phyloP scores from a whole-genome alignment of 83 land plant genomes.

The Picea mariana region DNA sequence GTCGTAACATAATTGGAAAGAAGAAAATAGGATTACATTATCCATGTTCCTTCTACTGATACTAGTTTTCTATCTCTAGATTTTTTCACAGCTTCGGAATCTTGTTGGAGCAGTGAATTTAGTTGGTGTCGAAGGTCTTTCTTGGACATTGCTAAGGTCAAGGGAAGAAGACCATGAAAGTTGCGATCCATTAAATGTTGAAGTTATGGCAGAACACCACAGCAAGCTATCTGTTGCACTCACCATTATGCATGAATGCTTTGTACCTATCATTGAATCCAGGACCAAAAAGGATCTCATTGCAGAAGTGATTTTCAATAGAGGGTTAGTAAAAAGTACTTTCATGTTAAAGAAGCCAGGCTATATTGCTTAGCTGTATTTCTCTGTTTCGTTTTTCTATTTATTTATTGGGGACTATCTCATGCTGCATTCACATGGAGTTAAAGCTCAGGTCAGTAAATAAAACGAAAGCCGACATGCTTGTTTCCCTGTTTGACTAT shows the following conservation, averaged over 20 bases:
- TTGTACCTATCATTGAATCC: slow-evolving; percentile 71
- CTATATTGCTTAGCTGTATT: too few species aligned
- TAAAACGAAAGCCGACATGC: too few species aligned
- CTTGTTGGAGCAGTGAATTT: slow-evolving; percentile 53
- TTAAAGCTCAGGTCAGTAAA: too few species aligned
- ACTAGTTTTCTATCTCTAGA: slow-evolving; percentile 22
- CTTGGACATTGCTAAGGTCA: slow-evolving; percentile 71
- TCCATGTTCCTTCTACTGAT: neutral
- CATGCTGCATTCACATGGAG: too few species aligned
- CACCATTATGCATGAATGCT: slow-evolving; percentile 80
- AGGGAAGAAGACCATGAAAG: slow-evolving; percentile 15
- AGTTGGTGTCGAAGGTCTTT: slow-evolving; percentile 38
- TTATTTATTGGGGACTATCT: too few species aligned
- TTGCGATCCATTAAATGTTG: slow-evolving; percentile 16
- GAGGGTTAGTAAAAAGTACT: too few species aligned
- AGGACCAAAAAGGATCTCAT: slow-evolving; percentile 58
- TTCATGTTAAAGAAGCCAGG: too few species aligned
- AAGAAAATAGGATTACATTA: neutral
- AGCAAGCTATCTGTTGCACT: slow-evolving; percentile 70
- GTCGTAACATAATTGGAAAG: too few species aligned
- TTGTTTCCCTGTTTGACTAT: too few species aligned
- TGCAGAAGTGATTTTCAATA: slow-evolving; percentile 66
- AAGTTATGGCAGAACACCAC: slow-evolving; percentile 47
- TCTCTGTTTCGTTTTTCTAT: too few species aligned
- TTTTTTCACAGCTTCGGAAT: slow-evolving; percentile 41